A percentile compares a stretch with the other conserved stretches of the same genome.
Evolutionary conservation across 208 protist species (phyloP).

Genomic region (Trypanosoma avium): DNA sequence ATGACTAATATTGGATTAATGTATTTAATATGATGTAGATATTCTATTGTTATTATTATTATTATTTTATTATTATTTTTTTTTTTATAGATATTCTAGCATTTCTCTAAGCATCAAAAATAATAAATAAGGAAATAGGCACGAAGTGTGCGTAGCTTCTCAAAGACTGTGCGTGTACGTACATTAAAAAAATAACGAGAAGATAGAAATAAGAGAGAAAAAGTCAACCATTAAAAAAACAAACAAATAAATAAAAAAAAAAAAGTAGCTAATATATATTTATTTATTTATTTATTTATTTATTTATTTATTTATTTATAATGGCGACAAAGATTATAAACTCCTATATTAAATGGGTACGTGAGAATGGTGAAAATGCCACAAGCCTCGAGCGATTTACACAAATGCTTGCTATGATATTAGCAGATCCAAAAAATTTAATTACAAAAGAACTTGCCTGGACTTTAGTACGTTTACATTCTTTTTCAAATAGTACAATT

Average conservation of each 20-base stretch:
- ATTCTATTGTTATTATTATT: no score
- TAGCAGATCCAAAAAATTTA: constrained; percentile 62
- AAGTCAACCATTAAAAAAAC: neutral
- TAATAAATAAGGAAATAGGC: no score
- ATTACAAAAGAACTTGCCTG: constrained; percentile 66
- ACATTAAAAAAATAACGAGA: no score
- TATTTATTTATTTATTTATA: neutral
- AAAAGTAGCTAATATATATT: neutral
- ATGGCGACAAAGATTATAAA: constrained; percentile 17
- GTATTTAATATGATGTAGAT: no score
- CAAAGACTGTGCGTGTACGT: no score
- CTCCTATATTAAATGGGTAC: constrained; percentile 75
- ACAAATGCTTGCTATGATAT: constrained; percentile 56
- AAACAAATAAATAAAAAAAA: neutral
- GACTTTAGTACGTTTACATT: constrained; percentile 56
- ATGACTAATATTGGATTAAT: no score
- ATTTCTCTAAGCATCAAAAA: no score
- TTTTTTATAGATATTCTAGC: no score
- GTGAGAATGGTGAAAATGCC: constrained; percentile 64
- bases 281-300: neutral
- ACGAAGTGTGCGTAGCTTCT: no score
- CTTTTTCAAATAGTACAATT: constrained; percentile 55
- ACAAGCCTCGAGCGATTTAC: constrained; percentile 63
- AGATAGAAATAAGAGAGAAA: neutral
- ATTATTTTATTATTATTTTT: no score